Evolutionary conservation across 345 rosid species (phyloP).

Genomic region (Salix udensis): DNA sequence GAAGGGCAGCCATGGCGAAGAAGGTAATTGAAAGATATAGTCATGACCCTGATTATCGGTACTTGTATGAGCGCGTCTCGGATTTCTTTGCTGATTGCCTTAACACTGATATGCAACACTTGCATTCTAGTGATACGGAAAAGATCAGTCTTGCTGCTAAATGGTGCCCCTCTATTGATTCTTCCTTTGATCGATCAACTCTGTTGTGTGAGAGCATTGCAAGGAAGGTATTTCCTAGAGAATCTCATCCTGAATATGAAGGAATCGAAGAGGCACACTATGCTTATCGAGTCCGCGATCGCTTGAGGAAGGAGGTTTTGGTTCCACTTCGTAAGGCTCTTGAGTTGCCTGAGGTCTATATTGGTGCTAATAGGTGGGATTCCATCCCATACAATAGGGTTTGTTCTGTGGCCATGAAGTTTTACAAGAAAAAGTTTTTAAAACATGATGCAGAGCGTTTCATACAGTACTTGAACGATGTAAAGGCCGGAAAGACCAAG

Average conservation of each 20-base stretch:
- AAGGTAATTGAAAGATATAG: slow-evolving; percentile 34
- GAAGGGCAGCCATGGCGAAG: slow-evolving; percentile 38
- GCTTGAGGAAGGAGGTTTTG: slow-evolving; percentile 31
- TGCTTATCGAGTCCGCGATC: slow-evolving; percentile 33
- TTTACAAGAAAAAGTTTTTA: slow-evolving; percentile 50
- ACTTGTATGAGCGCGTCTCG: slow-evolving; percentile 48
- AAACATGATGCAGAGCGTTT: slow-evolving; percentile 52
- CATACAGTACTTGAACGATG: slow-evolving; percentile 35
- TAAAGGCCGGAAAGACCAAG: slow-evolving; percentile 41
- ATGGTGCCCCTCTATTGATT: slow-evolving; percentile 67
- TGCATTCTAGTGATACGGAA: slow-evolving; percentile 24
- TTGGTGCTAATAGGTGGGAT: slow-evolving; percentile 48
- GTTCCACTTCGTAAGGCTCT: slow-evolving; percentile 53
- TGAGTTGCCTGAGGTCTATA: slow-evolving; percentile 58
- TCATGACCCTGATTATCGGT: slow-evolving; percentile 43
- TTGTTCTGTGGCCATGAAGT: slow-evolving; percentile 61
- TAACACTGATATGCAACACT: slow-evolving; percentile 26
- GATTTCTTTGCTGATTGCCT: slow-evolving; percentile 45
- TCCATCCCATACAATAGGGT: slow-evolving; percentile 54
- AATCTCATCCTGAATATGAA: slow-evolving; percentile 42
- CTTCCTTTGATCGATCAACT: slow-evolving; percentile 44
- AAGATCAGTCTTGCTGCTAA: slow-evolving; percentile 60
- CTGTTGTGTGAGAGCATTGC: slow-evolving; percentile 61
- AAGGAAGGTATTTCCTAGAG: slow-evolving; percentile 40
- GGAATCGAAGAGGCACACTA: slow-evolving; percentile 62